These are phyloP conservation scores for Neobulgaria alba DNA, from an alignment of 2,329 filamentous ascomycete species.

Conservation along the genomic window DNA sequence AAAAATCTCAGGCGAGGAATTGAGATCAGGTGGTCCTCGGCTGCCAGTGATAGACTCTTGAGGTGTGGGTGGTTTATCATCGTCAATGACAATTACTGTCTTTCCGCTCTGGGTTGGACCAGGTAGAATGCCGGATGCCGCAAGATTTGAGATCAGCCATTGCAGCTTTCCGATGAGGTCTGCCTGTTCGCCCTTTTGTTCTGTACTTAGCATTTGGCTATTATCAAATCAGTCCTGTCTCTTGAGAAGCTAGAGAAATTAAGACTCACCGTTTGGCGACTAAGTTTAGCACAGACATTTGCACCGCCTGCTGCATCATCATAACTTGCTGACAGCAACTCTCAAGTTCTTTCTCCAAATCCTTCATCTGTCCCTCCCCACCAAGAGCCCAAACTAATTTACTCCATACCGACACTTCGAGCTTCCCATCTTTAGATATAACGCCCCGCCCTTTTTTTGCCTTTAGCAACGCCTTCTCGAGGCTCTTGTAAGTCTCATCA, in stretches of 20 bases:
- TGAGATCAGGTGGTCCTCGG: background rate
- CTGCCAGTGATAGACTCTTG: background rate
- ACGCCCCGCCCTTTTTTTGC: background rate
- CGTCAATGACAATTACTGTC: constrained; percentile 1
- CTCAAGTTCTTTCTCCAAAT: constrained; percentile 1
- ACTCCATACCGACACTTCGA: background rate
- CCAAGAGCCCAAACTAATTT: background rate
- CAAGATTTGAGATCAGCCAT: background rate
- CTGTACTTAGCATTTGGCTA: background rate
- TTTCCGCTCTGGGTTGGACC: background rate
- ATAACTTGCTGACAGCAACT: constrained; percentile 3
- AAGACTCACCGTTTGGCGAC: background rate
- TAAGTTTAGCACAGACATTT: constrained; percentile 1
- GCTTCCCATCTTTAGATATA: background rate
- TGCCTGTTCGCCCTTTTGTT: background rate
- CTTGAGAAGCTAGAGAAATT: too few species aligned
- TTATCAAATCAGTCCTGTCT: too few species aligned
- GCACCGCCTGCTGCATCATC: constrained; percentile 5
- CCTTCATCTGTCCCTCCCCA: constrained; percentile 4
- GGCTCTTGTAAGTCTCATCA: background rate
- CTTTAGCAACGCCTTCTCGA: background rate
- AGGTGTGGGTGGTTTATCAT: background rate
- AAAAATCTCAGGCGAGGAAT: too few species aligned
- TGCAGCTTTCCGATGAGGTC: constrained; percentile 3
- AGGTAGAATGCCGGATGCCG: background rate